Conservation (phyloP, 129 eudicot genomes). For the Rutidosis leptorrhynchoides region DNA sequence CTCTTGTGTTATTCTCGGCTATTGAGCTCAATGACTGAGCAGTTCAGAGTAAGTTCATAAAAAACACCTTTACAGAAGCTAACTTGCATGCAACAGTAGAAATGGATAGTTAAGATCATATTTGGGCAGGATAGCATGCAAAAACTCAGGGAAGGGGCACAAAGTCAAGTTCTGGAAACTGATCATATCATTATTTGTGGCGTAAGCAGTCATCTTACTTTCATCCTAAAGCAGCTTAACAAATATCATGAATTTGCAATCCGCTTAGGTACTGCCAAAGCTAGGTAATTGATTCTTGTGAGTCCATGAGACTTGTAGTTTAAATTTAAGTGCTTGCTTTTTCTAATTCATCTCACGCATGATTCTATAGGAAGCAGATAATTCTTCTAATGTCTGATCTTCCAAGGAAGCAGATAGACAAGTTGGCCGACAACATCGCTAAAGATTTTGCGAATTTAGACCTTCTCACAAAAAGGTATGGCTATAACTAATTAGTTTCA, state of each 20-base stretch:
- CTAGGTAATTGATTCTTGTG: too few species aligned
- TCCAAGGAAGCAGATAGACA: constrained; percentile 89
- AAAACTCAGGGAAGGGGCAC: constrained; percentile 93
- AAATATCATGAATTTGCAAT: constrained; percentile 91
- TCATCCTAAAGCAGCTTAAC: constrained; percentile 85
- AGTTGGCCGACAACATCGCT: constrained; percentile 62
- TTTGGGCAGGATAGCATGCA: constrained; percentile 82
- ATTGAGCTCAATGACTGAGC: constrained; percentile 98
- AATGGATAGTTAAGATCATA: background rate
- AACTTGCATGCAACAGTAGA: constrained; percentile 1
- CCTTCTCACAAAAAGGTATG: constrained; percentile 81
- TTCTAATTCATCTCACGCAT: too few species aligned
- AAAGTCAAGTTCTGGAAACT: constrained; percentile 81
- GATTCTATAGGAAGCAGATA: constrained; percentile 73
- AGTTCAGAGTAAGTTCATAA: constrained; percentile 68
- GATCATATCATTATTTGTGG: constrained; percentile 97
- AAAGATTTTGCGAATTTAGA: constrained; percentile 88
- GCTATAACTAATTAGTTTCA: too few species aligned
- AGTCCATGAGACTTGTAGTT: too few species aligned
- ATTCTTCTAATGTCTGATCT: constrained; percentile 92
- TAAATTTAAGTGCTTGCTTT: too few species aligned
- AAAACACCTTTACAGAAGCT: too few species aligned
- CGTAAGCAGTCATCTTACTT: constrained; percentile 76
- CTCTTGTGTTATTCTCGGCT: constrained; percentile 92
- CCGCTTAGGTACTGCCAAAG: constrained; percentile 89